Base-by-base conservation (phyloP, 192 early-diverging fungal genomes). In the Umbelopsis vinacea region DNA sequence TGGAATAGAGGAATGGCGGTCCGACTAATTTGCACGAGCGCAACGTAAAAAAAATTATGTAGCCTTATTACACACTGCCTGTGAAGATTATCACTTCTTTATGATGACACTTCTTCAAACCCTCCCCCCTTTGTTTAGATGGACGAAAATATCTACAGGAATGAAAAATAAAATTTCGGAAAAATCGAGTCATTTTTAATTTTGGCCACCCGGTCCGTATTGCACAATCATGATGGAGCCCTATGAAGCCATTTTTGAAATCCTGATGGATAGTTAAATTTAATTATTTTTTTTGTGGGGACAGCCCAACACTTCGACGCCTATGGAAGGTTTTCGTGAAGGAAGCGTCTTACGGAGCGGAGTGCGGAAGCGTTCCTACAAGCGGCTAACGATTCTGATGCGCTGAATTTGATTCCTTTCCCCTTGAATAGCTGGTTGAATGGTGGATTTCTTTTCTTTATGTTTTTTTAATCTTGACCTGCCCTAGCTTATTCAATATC, bases 1-100 rank as follows among this genome's bases (percentile, higher is more conserved):
- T 43, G 40, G 40, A 6, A 17, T 37, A 35, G 29, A n/a, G 17
- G 5, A 63, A n/a, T 26, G 57, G 57, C 57, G 57, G 57, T 9
- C 57, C 57, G 57, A 63, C 57, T 63, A 63, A 63, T 63, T 63
- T 63, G 57, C 57, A 63, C 57, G 57, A 63, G 57, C 57, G 57
- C 57, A 37, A 35, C 35, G 57, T 63, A 63, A 35, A 37, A 63
- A 50, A 50, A 50, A n/a, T 17, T 17, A 50, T 50, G 48, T 50
- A 50, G 40, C 40, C 11, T 50, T 50, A 50, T 21, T 21, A 50
- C 19, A 50, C 48, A 29, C 57, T 63, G 24, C 57, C 15, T 35
- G 26, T 63, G 57, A 63, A 63, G 57, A 63, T 63, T 63, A 63
- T 63, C 57, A 63, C 57, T 63, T 33, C 29, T 57, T 63, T 35